phyloP scores from a whole-genome alignment of 2,329 filamentous ascomycete genomes.

The Aspergillus awamori region DNA sequence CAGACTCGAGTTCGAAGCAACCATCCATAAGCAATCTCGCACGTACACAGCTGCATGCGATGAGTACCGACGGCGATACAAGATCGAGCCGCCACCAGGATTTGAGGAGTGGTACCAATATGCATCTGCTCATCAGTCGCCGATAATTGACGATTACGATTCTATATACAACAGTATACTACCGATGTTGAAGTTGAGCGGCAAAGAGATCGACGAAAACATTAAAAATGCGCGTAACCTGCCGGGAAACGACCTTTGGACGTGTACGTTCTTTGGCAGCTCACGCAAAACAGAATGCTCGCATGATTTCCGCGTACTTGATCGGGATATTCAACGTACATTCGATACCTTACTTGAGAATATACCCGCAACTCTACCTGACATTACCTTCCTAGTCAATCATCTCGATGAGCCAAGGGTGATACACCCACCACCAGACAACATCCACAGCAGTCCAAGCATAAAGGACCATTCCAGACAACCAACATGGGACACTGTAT shows the following conservation, averaged over 20 bases:
- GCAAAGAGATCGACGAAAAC: conserved; percentile 3
- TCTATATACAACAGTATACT: conserved; percentile 5
- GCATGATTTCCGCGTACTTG: conserved; percentile 8
- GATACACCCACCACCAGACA: conserved; percentile 1
- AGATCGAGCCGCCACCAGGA: conserved; percentile 10
- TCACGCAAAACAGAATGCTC: conserved; percentile 6
- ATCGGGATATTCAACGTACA: conserved; percentile 10
- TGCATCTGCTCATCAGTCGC: conserved; percentile 13
- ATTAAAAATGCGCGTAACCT: not conserved
- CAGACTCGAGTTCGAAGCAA: not conserved
- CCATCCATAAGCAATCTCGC: not conserved
- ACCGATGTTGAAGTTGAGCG: conserved; percentile 12
- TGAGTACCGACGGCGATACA: conserved; percentile 16
- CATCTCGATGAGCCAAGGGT: conserved; percentile 20
- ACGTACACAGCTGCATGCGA: not conserved
- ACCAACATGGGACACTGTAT: conserved; percentile 11
- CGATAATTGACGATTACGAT: conserved; percentile 17
- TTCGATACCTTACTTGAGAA: conserved; percentile 6
- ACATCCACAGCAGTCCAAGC: not conserved
- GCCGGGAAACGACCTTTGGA: conserved; percentile 12
- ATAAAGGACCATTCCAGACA: not conserved
- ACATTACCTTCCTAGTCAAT: conserved; percentile 17
- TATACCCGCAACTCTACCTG: conserved; percentile 7
- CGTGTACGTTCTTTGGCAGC: conserved; percentile 11
- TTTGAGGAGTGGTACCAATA: conserved; percentile 18